phyloP scores from a whole-genome alignment of 371 early-diverging fungal genomes.

The Massospora cicadina region DNA sequence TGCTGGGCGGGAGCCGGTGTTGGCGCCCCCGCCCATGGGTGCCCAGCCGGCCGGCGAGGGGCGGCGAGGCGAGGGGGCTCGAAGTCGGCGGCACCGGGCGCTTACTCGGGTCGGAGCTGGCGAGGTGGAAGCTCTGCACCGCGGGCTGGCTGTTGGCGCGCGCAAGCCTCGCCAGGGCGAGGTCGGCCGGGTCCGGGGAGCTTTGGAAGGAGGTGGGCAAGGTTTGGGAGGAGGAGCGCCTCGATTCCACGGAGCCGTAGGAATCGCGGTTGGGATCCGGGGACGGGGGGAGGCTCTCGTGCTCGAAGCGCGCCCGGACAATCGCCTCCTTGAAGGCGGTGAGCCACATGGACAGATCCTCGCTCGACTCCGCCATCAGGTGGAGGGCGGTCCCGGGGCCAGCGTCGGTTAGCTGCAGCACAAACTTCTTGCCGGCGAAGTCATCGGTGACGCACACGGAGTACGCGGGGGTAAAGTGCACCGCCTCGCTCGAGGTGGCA shows the following conservation, averaged over 20 bases:
- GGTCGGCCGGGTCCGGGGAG: neutral
- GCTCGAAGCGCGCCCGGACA: constrained; percentile 2
- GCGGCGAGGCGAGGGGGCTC: neutral
- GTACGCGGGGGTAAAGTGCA: neutral
- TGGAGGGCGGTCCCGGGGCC: neutral
- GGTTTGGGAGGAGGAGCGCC: constrained; percentile 7
- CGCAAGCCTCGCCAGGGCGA: neutral
- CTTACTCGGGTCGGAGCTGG: neutral
- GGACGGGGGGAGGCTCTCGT: constrained; percentile 8
- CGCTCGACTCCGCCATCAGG: neutral
- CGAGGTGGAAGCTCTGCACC: neutral
- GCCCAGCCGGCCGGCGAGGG: neutral
- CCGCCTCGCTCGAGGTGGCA: neutral
- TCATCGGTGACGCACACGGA: constrained; percentile 7
- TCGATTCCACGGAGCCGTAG: neutral
- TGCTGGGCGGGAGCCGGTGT: neutral
- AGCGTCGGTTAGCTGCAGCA: neutral
- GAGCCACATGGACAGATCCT: constrained; percentile 7
- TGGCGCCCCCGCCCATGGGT: neutral
- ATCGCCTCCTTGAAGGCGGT: constrained; percentile 8
- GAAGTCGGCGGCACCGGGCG: neutral
- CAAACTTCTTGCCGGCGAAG: constrained; percentile 5
- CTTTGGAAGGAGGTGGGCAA: constrained; percentile 6
- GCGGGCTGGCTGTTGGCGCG: constrained; percentile 7
- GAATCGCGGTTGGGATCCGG: neutral